Conservation (phyloP, 2,329 filamentous ascomycete species). For the Onygenales sp. region DNA sequence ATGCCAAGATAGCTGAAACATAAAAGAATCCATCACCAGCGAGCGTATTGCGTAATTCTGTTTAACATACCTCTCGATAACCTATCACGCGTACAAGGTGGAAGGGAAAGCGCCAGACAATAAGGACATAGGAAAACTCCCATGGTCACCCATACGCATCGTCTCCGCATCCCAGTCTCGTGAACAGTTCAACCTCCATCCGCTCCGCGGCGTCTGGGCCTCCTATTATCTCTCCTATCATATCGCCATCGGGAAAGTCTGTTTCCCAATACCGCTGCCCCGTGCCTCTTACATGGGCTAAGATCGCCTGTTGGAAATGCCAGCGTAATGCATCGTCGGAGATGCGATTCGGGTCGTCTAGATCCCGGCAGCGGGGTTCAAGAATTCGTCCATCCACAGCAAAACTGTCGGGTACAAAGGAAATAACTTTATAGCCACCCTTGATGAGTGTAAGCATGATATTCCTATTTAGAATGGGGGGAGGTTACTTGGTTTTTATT, state of each 20-base stretch:
- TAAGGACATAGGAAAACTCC: no score
- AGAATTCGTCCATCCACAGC: conserved; percentile 5
- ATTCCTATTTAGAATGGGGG: not conserved
- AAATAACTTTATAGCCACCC: conserved; percentile 8
- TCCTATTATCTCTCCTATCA: not conserved
- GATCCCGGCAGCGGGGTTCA: conserved; percentile 6
- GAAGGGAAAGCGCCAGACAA: no score
- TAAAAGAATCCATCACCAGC: no score
- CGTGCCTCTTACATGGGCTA: conserved; percentile 13
- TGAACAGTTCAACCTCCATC: not conserved
- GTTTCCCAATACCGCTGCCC: conserved; percentile 10
- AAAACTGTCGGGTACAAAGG: conserved; percentile 2
- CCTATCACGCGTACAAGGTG: no score
- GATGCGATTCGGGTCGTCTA: conserved; percentile 6
- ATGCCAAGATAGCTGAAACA: no score
- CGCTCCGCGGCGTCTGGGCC: not conserved
- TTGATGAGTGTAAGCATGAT: not conserved
- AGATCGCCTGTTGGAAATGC: conserved; percentile 13
- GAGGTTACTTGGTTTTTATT: not conserved
- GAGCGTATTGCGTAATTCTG: no score
- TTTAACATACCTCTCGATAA: no score
- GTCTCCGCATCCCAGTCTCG: not conserved
- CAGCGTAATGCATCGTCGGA: conserved; percentile 11
- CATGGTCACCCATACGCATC: not conserved
- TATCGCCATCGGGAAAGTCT: not conserved